These are phyloP conservation scores for Cyberlindnera samutprakarnensis DNA, from an alignment of 805 yeast species.

Conservation along the genomic window DNA sequence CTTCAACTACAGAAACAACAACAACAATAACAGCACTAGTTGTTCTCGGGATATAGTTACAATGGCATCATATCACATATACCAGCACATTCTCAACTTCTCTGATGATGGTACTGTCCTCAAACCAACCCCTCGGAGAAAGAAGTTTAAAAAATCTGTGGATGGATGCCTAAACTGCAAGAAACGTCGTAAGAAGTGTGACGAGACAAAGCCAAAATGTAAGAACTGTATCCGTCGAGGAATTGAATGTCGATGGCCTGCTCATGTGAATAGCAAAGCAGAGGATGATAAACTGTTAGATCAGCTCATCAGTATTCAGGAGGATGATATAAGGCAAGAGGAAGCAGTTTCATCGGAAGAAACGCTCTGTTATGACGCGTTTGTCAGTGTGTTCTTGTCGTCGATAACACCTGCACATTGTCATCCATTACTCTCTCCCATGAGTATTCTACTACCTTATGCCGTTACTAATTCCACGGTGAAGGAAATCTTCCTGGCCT, in stretches of 20 bases:
- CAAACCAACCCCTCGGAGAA: constrained; percentile 7
- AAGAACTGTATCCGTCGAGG: constrained; percentile 11
- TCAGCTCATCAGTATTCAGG: constrained; percentile 19
- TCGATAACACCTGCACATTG: constrained; percentile 20
- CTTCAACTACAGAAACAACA: too few species aligned
- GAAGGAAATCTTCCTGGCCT: constrained; percentile 18
- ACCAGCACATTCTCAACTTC: constrained; percentile 18
- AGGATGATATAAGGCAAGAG: constrained; percentile 13
- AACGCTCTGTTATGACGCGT: constrained; percentile 15
- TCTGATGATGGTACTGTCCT: constrained; percentile 3
- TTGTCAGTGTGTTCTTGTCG: constrained; percentile 15
- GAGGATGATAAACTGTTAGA: constrained; percentile 8
- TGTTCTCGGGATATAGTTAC: too few species aligned
- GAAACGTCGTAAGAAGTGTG: constrained; percentile 20
- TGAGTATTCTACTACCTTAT: constrained; percentile 13
- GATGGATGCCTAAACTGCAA: constrained; percentile 20
- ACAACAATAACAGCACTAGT: too few species aligned
- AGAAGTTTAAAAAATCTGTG: constrained; percentile 13
- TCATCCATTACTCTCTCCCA: constrained; percentile 15
- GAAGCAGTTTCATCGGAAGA: constrained; percentile 12
- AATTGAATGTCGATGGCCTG: constrained; percentile 16
- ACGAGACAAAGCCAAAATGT: constrained; percentile 19
- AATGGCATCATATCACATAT: constrained; percentile 13
- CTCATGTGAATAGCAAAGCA: constrained; percentile 6
- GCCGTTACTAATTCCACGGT: constrained; percentile 12